A percentile compares a stretch with the other conserved stretches of the same genome.
phyloP scores from a whole-genome alignment of 1,284 basidiomycete genomes.

The Mycosarcoma maydis region DNA sequence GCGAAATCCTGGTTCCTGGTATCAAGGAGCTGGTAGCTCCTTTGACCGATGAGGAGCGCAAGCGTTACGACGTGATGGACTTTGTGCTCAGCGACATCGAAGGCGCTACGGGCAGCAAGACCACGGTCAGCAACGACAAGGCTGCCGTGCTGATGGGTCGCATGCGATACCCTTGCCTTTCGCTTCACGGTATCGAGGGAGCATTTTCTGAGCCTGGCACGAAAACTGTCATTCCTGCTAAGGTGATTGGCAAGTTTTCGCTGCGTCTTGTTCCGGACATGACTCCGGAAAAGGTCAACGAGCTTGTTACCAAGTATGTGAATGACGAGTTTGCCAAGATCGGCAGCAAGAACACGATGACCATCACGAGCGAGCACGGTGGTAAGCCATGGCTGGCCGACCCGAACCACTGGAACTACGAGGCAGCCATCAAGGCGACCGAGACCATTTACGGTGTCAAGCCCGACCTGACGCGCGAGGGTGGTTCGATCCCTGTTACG shows the following conservation, averaged over 20 bases:
- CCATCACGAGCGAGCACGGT: conserved; percentile 55
- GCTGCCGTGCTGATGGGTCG: conserved; percentile 87
- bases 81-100: conserved; percentile 76
- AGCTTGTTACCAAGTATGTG: conserved; percentile 61
- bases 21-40: conserved; percentile 86
- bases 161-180: conserved; percentile 79
- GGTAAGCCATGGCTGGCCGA: conserved; percentile 66
- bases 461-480: conserved; percentile 90
- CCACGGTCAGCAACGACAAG: conserved; percentile 83
- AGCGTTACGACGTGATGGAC: conserved; percentile 68
- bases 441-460: conserved; percentile 81
- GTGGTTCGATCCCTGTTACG: conserved; percentile 95
- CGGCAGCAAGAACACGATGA: conserved; percentile 64
- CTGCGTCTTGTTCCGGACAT: conserved; percentile 82
- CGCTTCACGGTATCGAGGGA: conserved; percentile 95
- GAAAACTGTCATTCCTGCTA: conserved; percentile 95
- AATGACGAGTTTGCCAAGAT: conserved; percentile 62
- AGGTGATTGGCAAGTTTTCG: conserved; percentile 75
- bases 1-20: conserved; percentile 89
- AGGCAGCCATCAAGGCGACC: conserved; percentile 86
- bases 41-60: conserved; percentile 81
- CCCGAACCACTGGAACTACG: conserved; percentile 87
- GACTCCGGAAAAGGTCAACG: conserved; percentile 70
- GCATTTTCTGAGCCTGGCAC: conserved; percentile 78
- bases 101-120: conserved; percentile 78